Evolutionary conservation across 371 early-diverging fungal genomes (phyloP).

Genomic region (Mucor lusitanicus): DNA sequence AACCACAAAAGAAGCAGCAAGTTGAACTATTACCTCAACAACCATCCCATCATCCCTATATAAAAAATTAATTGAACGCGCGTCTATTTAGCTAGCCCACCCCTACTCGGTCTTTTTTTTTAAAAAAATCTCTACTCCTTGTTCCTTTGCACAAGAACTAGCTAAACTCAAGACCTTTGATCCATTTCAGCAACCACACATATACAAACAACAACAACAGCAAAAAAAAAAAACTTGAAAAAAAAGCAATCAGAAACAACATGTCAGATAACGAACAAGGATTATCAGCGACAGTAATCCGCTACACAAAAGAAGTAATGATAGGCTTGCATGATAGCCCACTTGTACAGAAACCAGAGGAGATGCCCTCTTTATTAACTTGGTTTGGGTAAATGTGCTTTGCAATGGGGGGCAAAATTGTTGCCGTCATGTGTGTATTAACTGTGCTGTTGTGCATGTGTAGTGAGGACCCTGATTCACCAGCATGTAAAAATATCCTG

Average conservation of each 20-base stretch:
- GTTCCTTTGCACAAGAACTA: not conserved
- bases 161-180: not conserved
- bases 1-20: not conserved
- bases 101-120: conserved; percentile 6
- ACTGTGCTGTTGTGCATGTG: not conserved
- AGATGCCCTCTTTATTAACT: conserved; percentile 45
- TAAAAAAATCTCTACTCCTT: not conserved
- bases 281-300: conserved; percentile 21
- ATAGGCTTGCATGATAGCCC: conserved; percentile 53
- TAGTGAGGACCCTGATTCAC: conserved; percentile 42
- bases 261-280: conserved; percentile 3
- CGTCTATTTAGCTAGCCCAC: conserved; percentile 2
- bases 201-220: not conserved
- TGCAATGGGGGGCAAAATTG: not conserved
- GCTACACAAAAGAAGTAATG: conserved; percentile 52
- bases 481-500: conserved; percentile 36
- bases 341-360: conserved; percentile 48
- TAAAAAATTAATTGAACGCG: conserved; percentile 8
- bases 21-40: conserved; percentile 7
- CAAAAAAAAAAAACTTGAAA: not conserved
- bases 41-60: not conserved
- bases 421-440: not conserved
- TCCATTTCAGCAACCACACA: not conserved
- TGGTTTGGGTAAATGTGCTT: conserved; percentile 54
- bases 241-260: not conserved